These are phyloP conservation scores for Microcera coccophila DNA, from an alignment of 2,329 filamentous ascomycete species.

Conservation along the genomic window DNA sequence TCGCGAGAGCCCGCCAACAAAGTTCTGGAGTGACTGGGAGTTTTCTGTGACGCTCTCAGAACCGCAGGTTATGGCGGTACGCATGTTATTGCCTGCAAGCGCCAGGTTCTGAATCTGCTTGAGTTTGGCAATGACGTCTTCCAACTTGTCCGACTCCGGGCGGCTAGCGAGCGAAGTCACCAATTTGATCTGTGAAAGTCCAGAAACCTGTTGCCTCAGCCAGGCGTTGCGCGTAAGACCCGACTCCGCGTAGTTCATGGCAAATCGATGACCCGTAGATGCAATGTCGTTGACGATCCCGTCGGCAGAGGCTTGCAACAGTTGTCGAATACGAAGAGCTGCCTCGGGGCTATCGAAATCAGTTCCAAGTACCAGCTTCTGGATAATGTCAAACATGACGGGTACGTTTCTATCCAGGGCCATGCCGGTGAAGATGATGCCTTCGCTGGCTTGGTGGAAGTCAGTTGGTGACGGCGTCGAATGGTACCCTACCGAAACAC, in stretches of 20 bases:
- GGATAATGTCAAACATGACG: slow-evolving; percentile 83
- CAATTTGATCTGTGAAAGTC: slow-evolving; percentile 85
- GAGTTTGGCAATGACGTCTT: slow-evolving; percentile 75
- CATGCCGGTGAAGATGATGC: slow-evolving; percentile 78
- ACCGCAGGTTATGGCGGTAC: slow-evolving; percentile 83
- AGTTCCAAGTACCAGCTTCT: slow-evolving; percentile 77
- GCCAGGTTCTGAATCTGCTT: slow-evolving; percentile 80
- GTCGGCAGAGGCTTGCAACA: slow-evolving; percentile 81
- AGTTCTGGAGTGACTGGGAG: slow-evolving; percentile 64
- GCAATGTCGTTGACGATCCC: slow-evolving; percentile 90
- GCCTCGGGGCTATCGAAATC: slow-evolving; percentile 84
- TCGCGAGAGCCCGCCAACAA: slow-evolving; percentile 48
- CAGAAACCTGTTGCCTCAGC: slow-evolving; percentile 78
- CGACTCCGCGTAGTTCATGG: slow-evolving; percentile 77
- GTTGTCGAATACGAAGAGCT: slow-evolving; percentile 75
- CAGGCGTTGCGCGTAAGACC: slow-evolving; percentile 68
- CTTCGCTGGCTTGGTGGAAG: slow-evolving; percentile 69
- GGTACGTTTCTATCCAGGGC: slow-evolving; percentile 86
- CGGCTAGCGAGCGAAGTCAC: slow-evolving; percentile 74
- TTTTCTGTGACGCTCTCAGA: slow-evolving; percentile 67
- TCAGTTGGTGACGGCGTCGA: slow-evolving; percentile 73
- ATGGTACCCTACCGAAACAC: slow-evolving; percentile 80
- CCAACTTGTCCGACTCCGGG: slow-evolving; percentile 63
- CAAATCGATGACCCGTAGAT: slow-evolving; percentile 83
- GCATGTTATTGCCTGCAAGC: slow-evolving; percentile 64